Evolutionary conservation across 1,284 basidiomycete species (phyloP).

Genomic region (Trichosporon coremiiforme): DNA sequence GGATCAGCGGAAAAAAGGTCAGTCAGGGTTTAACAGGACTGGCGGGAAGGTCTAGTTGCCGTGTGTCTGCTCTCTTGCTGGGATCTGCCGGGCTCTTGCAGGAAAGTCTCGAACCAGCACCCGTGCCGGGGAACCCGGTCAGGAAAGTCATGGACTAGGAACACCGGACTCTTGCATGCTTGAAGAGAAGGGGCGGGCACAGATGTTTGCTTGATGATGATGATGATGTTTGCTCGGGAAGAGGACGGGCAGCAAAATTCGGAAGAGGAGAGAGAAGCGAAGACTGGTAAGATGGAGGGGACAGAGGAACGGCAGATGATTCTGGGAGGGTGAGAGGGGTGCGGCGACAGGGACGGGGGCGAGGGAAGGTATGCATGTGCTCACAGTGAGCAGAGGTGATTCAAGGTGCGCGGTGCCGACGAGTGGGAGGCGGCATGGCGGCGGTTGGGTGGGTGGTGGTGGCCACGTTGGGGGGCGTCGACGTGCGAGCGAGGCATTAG

Average conservation of each 20-base stretch:
- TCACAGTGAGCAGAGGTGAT: neutral
- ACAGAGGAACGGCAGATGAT: neutral
- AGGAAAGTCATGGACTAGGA: too few relatives aligned
- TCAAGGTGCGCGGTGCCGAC: neutral
- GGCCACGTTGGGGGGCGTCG: neutral
- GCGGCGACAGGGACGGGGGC: neutral
- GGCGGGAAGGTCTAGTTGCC: too few relatives aligned
- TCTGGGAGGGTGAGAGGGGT: neutral
- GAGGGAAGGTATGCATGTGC: constrained; percentile 11
- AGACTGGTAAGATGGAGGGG: neutral
- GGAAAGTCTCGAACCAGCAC: too few relatives aligned
- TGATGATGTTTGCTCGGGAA: too few relatives aligned
- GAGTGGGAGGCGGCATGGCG: neutral
- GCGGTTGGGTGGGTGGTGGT: neutral
- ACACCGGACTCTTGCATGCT: too few relatives aligned
- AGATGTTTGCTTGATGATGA: too few relatives aligned
- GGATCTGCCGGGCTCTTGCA: too few relatives aligned
- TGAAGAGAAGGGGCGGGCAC: too few relatives aligned
- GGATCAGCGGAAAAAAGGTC: neutral
- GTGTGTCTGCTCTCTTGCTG: too few relatives aligned
- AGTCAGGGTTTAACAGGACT: neutral
- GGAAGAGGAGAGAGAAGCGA: neutral
- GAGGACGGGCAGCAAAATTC: too few relatives aligned
- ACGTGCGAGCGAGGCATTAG: neutral
- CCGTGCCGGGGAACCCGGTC: too few relatives aligned